Conservation (phyloP, 352 stramenopile species). For the Thalassiosira exigua region DNA sequence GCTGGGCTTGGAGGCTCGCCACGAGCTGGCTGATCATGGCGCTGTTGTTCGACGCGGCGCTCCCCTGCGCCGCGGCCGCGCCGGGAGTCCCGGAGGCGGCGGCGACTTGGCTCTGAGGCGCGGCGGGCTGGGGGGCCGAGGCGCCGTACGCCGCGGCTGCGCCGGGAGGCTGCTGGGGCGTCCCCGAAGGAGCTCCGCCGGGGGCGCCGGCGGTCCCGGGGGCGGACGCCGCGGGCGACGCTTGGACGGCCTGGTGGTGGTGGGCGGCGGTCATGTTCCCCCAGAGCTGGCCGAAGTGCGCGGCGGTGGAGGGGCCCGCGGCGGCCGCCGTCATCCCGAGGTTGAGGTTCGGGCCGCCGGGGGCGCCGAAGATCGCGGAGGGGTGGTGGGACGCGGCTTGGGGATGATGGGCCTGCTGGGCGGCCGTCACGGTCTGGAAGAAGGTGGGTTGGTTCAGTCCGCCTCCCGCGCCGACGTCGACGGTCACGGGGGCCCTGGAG, state of each 20-base stretch:
- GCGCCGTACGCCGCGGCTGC: background rate
- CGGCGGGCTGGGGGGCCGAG: background rate
- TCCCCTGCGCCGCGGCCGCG: conserved; percentile 1
- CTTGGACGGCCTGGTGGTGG: background rate
- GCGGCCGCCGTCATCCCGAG: background rate
- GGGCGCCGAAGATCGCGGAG: background rate
- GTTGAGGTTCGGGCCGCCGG: background rate
- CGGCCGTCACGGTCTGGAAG: background rate
- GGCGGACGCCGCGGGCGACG: background rate
- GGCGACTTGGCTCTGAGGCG: background rate
- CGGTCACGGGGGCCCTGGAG: too few relatives aligned
- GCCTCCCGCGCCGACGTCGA: too few relatives aligned
- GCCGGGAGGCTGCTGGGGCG: too few relatives aligned
- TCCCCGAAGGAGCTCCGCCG: background rate
- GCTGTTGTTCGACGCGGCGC: background rate
- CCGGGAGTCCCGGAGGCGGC: background rate
- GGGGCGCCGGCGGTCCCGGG: background rate
- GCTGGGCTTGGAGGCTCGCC: conserved; percentile 44
- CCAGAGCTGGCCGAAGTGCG: conserved; percentile 19
- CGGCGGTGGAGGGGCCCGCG: background rate
- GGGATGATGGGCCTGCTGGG: conserved; percentile 7
- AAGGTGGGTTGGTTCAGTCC: background rate
- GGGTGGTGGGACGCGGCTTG: conserved; percentile 5
- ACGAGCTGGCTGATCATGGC: conserved; percentile 47
- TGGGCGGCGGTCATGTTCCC: conserved; percentile 2